These are phyloP conservation scores for Rhododendron henanense DNA, from an alignment of 148 eudicot genomes.

Conservation along the genomic window DNA sequence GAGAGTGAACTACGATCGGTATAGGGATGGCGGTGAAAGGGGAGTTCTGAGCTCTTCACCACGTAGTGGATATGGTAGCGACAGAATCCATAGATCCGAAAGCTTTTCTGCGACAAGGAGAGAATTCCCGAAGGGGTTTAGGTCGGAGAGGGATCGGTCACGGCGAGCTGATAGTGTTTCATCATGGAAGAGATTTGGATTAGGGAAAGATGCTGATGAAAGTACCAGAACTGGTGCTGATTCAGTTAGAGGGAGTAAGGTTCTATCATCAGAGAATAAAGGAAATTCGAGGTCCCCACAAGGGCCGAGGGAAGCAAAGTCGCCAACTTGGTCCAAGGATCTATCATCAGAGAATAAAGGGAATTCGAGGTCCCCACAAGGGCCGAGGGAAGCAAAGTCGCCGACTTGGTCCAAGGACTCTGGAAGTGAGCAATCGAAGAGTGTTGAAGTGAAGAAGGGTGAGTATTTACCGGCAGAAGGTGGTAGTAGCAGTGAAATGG, in stretches of 20 bases:
- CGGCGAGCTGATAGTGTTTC: conserved; percentile 67
- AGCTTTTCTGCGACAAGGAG: conserved; percentile 78
- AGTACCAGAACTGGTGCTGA: conserved; percentile 47
- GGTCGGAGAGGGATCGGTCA: conserved; percentile 88
- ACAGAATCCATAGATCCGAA: conserved; percentile 66
- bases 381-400: conserved; percentile 57
- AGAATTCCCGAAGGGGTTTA: conserved; percentile 84
- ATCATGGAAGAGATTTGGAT: conserved; percentile 80
- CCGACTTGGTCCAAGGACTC: conserved; percentile 87
- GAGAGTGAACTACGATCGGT: conserved; percentile 64
- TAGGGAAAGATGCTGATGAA: conserved; percentile 70
- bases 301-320: conserved; percentile 52
- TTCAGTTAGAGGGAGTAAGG: conserved; percentile 39
- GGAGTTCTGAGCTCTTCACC: conserved; percentile 63
- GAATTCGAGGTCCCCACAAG: conserved; percentile 50
- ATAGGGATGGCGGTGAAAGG: conserved; percentile 50
- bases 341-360: conserved; percentile 45
- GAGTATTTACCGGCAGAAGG: conserved; percentile 50
- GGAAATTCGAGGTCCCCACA: conserved; percentile 54
- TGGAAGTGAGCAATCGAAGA: conserved; percentile 62
- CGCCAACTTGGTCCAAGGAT: conserved; percentile 66
- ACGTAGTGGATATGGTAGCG: conserved; percentile 50
- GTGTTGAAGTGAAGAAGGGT: conserved; percentile 49
- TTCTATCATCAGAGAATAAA: conserved; percentile 40
- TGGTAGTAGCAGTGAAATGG: conserved; percentile 66